phyloP scores from a whole-genome alignment of 768 basidiomycete species.

The Amanita pallidorosea region DNA sequence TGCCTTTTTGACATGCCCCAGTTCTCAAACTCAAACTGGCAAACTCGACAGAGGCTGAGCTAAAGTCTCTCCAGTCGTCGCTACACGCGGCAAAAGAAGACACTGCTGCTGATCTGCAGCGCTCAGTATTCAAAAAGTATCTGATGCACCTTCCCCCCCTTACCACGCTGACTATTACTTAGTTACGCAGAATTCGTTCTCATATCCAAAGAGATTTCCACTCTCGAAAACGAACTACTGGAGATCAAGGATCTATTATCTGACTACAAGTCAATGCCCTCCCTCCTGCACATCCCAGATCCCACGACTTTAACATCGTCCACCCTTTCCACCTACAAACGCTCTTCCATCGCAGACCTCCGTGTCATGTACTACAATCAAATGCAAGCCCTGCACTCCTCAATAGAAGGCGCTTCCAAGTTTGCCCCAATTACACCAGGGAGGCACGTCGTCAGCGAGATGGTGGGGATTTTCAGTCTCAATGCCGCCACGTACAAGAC shows the following conservation, averaged over 20 bases:
- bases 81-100: conserved; percentile 60
- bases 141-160: background rate
- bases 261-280: conserved; percentile 96
- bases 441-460: conserved; percentile 82
- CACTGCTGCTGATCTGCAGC: conserved; percentile 73
- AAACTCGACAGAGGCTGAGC: conserved; percentile 80
- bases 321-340: conserved; percentile 35
- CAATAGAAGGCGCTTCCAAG: conserved; percentile 91
- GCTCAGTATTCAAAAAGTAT: conserved; percentile 92
- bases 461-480: conserved; percentile 71
- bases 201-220: conserved; percentile 94
- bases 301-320: conserved; percentile 48
- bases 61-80: conserved; percentile 67
- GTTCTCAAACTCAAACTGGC: conserved; percentile 78
- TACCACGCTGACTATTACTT: background rate
- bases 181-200: conserved; percentile 97
- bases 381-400: conserved; percentile 81
- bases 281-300: conserved; percentile 83
- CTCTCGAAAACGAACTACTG: conserved; percentile 94
- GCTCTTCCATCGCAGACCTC: conserved; percentile 94
- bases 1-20: conserved; percentile 14
- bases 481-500: conserved; percentile 95
- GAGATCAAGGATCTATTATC: conserved; percentile 90
- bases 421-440: conserved; percentile 89
- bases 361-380: conserved; percentile 91